These are phyloP conservation scores for Lithospermum erythrorhizon DNA, from an alignment of 257 asterid genomes.

Conservation along the genomic window DNA sequence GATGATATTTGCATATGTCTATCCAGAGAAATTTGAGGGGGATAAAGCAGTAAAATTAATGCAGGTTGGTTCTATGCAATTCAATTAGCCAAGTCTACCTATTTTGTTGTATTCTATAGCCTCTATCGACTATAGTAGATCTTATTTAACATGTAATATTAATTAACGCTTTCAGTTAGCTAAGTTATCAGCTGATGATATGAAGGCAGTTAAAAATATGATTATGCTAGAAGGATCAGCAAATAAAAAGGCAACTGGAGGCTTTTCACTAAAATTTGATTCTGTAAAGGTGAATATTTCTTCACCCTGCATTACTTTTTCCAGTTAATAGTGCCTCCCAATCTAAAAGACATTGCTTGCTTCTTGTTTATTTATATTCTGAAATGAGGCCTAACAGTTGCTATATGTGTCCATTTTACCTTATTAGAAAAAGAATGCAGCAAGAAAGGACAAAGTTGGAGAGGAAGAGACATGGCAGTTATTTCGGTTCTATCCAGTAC, in stretches of 20 bases:
- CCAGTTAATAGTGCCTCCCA: neutral
- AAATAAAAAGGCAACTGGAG: slow-evolving; percentile 43
- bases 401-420: slow-evolving; percentile 23
- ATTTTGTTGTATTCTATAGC: slow-evolving; percentile 1
- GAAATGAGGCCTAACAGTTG: slow-evolving; percentile 24
- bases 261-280: slow-evolving; percentile 88
- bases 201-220: slow-evolving; percentile 84
- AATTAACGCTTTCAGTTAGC: slow-evolving; percentile 51
- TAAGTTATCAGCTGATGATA: slow-evolving; percentile 69
- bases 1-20: slow-evolving; percentile 76
- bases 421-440: slow-evolving; percentile 65
- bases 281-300: slow-evolving; percentile 53
- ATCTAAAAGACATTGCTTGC: too few relatives aligned
- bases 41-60: slow-evolving; percentile 80
- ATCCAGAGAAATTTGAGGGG: slow-evolving; percentile 94
- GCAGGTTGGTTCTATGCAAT: slow-evolving; percentile 56
- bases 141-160: neutral
- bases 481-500: slow-evolving; percentile 77
- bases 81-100: neutral
- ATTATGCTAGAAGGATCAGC: slow-evolving; percentile 57
- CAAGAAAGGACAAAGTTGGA: slow-evolving; percentile 73
- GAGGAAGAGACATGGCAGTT: slow-evolving; percentile 93
- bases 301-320: neutral
- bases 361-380: neutral
- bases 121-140: neutral